Evolutionary conservation across 2,329 filamentous ascomycete species (phyloP).

Genomic region (Coniochaeta sp.): DNA sequence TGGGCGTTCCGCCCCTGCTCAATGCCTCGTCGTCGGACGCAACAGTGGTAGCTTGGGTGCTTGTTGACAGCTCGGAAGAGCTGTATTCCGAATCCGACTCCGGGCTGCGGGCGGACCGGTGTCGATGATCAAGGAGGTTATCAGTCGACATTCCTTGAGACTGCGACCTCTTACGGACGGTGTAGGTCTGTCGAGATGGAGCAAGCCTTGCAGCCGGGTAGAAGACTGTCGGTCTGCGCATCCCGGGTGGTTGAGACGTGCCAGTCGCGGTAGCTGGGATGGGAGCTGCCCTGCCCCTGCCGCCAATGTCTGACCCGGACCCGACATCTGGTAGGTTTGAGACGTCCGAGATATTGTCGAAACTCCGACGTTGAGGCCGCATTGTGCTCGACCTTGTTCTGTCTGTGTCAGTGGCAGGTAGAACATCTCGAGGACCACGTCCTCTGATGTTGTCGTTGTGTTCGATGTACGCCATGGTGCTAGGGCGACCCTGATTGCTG

Average conservation of each 20-base stretch:
- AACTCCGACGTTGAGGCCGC: background rate
- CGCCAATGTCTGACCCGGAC: background rate
- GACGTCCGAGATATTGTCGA: background rate
- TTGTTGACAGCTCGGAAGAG: slow-evolving; percentile 27
- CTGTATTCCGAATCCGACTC: slow-evolving; percentile 28
- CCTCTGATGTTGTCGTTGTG: background rate
- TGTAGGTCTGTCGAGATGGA: slow-evolving; percentile 1
- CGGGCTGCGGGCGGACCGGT: slow-evolving; percentile 7
- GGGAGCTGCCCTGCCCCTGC: background rate
- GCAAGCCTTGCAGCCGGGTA: background rate
- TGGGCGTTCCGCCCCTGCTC: background rate
- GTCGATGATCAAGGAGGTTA: background rate
- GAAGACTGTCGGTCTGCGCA: background rate
- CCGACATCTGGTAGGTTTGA: background rate
- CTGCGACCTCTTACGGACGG: background rate
- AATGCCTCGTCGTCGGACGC: slow-evolving; percentile 18
- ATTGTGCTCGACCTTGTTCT: background rate
- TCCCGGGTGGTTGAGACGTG: background rate
- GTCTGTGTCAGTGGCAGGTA: background rate
- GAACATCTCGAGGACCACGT: background rate
- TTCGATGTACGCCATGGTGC: background rate
- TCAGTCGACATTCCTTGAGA: slow-evolving; percentile 1
- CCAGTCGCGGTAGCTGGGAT: background rate
- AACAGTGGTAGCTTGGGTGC: slow-evolving; percentile 30
- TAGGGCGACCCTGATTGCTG: background rate